Conservation (phyloP, 2,329 filamentous ascomycete species). For the Colletotrichum destructivum region DNA sequence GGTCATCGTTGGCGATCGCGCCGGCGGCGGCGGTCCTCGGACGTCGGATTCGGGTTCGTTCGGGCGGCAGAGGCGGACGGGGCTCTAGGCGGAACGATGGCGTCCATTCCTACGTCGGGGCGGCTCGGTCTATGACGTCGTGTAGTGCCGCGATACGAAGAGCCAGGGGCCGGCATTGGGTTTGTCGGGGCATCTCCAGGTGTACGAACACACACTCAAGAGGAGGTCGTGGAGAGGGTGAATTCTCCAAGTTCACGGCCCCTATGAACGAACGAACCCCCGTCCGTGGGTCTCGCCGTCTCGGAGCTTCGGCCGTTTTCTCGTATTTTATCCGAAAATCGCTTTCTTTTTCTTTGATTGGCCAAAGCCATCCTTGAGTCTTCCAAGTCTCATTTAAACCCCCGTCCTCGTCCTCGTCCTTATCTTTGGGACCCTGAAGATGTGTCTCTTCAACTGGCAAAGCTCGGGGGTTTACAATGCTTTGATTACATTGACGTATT, state of each 20-base stretch:
- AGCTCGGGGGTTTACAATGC: too few species aligned
- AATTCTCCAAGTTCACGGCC: neutral
- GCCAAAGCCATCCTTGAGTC: neutral
- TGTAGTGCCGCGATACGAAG: neutral
- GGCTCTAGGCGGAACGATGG: neutral
- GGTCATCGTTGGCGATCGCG: constrained; percentile 26
- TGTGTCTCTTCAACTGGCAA: neutral
- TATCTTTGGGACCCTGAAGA: neutral
- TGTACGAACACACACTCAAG: neutral
- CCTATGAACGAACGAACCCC: neutral
- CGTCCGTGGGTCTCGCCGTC: neutral
- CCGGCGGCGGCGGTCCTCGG: neutral
- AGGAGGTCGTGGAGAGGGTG: neutral
- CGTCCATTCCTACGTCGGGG: constrained; percentile 12
- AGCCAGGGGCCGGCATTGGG: neutral
- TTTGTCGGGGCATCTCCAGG: neutral
- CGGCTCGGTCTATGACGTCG: constrained; percentile 4
- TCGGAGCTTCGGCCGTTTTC: neutral
- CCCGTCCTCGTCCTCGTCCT: too few species aligned
- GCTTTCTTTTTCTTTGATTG: neutral
- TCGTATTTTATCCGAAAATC: constrained; percentile 9
- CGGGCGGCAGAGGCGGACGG: constrained; percentile 5
- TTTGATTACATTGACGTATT: too few species aligned
- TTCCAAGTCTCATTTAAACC: neutral
- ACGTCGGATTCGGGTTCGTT: neutral